Conservation (phyloP, 148 eudicot species). For the Pouteria glomerata region DNA sequence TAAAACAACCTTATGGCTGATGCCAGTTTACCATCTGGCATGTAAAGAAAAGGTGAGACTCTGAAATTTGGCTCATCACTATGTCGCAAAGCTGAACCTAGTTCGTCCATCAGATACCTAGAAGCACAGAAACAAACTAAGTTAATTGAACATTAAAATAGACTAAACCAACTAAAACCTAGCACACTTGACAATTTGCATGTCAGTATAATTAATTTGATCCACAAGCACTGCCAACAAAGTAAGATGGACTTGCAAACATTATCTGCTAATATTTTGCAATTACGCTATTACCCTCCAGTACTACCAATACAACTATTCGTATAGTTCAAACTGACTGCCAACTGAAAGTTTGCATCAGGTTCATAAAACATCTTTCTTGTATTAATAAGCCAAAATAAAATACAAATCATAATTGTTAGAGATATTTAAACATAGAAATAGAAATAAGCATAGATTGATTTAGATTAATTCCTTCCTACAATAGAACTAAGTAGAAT, state of each 20-base stretch:
- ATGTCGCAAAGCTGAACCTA: conserved; percentile 94
- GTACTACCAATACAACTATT: no score
- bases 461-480: no score
- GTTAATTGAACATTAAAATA: not conserved
- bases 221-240: not conserved
- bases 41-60: conserved; percentile 86
- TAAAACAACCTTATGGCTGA: conserved; percentile 81
- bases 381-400: not conserved
- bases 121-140: conserved; percentile 2
- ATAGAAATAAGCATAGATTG: no score
- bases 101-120: conserved; percentile 99
- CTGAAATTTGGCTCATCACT: conserved; percentile 86
- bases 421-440: no score
- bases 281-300: no score
- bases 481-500: no score
- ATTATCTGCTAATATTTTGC: not conserved
- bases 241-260: not conserved
- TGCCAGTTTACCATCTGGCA: conserved; percentile 88
- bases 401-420: not conserved
- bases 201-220: not conserved
- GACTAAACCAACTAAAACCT: conserved; percentile 5
- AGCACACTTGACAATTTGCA: no score
- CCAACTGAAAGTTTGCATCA: no score
- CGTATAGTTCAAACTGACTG: no score
- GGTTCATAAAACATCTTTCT: not conserved